These are phyloP conservation scores for Diddensiella transvaalensis DNA, from an alignment of 805 yeast genomes.

Conservation along the genomic window DNA sequence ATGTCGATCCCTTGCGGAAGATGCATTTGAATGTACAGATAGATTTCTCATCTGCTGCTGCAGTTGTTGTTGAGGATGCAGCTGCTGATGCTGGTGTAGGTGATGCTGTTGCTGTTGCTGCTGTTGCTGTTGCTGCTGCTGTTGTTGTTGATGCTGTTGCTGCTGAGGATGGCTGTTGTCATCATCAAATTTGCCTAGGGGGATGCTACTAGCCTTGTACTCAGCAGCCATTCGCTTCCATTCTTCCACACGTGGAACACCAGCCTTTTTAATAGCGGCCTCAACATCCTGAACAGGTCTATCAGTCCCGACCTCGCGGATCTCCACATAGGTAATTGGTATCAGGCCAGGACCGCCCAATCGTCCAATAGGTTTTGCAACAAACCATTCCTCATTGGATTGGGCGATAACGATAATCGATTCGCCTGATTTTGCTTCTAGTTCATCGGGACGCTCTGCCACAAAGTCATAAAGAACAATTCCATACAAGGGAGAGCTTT, in stretches of 20 bases:
- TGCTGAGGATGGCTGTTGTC: conserved; percentile 8
- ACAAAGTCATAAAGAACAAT: conserved; percentile 79
- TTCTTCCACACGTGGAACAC: conserved; percentile 87
- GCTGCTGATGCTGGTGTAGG: too few relatives aligned
- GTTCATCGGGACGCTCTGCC: conserved; percentile 81
- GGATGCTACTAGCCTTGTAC: conserved; percentile 86
- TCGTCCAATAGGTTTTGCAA: conserved; percentile 92
- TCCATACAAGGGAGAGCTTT: conserved; percentile 60
- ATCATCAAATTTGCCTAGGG: conserved; percentile 51
- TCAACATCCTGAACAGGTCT: conserved; percentile 52
- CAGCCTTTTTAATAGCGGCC: conserved; percentile 60
- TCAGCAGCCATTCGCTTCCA: conserved; percentile 91
- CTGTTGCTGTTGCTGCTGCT: conserved; percentile 14
- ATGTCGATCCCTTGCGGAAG: conserved; percentile 1
- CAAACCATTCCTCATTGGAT: conserved; percentile 95
- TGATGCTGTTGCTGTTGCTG: conserved; percentile 10
- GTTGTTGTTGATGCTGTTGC: conserved; percentile 12
- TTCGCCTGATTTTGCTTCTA: conserved; percentile 81
- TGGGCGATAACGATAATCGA: conserved; percentile 92
- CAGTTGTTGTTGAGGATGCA: conserved; percentile 12
- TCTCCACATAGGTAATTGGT: conserved; percentile 84
- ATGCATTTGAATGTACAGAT: background rate
- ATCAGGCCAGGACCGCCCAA: conserved; percentile 97
- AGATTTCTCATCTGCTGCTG: conserved; percentile 6
- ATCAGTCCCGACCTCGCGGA: conserved; percentile 71